Base-by-base conservation (phyloP, 345 rosid species). In the Aegle marmelos region DNA sequence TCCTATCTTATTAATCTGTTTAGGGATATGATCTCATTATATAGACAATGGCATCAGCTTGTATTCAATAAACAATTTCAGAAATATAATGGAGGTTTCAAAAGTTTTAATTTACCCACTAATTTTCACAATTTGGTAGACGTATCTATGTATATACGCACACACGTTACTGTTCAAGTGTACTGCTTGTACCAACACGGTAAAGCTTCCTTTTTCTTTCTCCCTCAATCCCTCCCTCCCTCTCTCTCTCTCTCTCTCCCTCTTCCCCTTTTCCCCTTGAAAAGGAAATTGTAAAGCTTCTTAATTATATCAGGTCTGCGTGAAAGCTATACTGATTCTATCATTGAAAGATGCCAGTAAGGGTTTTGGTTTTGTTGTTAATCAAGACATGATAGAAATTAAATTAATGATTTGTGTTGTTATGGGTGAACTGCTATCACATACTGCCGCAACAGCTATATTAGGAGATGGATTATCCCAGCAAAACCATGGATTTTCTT, bases 401-500 rank as follows among this genome's bases (percentile, higher is more conserved):
- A 34, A 65, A 34, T 34, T 65, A 22, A 21, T 36, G 16, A 36
- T 65, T 34, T 34, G 0, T 0, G 70, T 34, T 8, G 27, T 34
- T 22, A 5, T 22, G 13, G 45, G 27, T 0, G 25, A 37, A 21
- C 13, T 34, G 69, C 41, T 34, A 7, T 41, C 48, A 21, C 56
- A 24, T 41, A 68, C 22, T 9, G 74, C 74, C 45, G 30, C 24
- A 30, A 4, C 21, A 25, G 27, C 50, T 11, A 66, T 33, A 19
- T 36, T 28, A 25, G 7, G 73, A 22, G 71, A 14, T 34, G 41
- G 67, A 62, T 37, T 16, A 19, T 19, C 21, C 33, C 6, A 28
- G 10, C 39, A 41, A 74, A 76, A 76, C 72, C 56, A 24, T 54
- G 79, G 64, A 66, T 76, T 75, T 75, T 22, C 22, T 50, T 33